Evolutionary conservation across 73 alveolate genomes (phyloP), one percentile per base, ranked within the genome.

Genomic region (Stentor coeruleus): DNA sequence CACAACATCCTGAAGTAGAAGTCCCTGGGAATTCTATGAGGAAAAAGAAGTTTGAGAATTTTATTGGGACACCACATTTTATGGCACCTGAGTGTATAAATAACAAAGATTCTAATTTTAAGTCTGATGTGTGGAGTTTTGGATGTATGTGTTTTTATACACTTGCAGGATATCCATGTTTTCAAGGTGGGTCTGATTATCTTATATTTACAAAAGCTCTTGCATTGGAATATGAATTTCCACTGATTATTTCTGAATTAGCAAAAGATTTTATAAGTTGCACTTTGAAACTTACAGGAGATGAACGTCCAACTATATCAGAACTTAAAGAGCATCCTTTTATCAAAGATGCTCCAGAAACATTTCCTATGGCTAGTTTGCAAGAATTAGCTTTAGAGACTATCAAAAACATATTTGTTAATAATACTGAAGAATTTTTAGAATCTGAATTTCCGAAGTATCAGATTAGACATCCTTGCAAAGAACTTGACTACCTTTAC

Each of bases 51-150:
- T 85, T 85, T 37, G 84, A 87, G 75, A 82, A 87, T 87, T 87
- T 87, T 84, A 89, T 87, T 28, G 91, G 93, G 35, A 87, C 93
- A 30, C 93, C 93, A 38, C 55, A 87, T 36, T 87, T 85, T 85
- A 87, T 87, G 93, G 90, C 93, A 58, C 93, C 91, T 37, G 91
- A 87, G 58, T 87, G 93, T 55, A 85, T 87, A 36, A 87, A 85
- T 74, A 85, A 87, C 79, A 87, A 72, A 77, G 87, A 80, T 35
- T 84, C 91, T 3, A 74, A 55, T 35, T 76, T 35, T 49, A 84
- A 85, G 49, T 73, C 87, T 41, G 93, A 87, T 85, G 76, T 87
- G 1, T 87, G 83, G 37, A 74, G 85, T 3, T 74, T 87, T 38
- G 93, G 88, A 3, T 84, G 90, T 2, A 57, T 84, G 75, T 59